phyloP scores from a whole-genome alignment of 176 grass and related monocot species.

The Avena insularis region DNA sequence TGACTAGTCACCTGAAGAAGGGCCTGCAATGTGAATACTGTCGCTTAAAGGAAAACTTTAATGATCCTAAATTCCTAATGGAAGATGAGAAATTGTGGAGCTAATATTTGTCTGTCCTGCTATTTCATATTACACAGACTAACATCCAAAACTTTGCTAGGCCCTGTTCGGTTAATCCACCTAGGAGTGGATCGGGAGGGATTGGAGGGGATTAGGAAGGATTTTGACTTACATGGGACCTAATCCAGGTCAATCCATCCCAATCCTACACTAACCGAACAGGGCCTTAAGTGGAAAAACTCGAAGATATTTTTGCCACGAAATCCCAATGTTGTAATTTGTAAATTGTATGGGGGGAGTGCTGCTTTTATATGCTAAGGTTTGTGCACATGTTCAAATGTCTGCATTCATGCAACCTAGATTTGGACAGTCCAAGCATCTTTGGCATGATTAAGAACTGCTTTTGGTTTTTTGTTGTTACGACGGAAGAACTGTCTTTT shows the following conservation, averaged over 20 bases:
- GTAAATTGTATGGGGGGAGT: neutral
- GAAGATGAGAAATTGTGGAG: neutral
- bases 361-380: neutral
- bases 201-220: no score
- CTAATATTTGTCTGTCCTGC: neutral
- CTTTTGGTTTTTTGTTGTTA: neutral
- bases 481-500: neutral
- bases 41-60: neutral
- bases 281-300: neutral
- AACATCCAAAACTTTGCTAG: neutral
- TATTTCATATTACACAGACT: neutral
- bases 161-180: no score
- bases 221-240: no score
- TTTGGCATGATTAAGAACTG: neutral
- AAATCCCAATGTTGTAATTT: neutral
- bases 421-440: neutral
- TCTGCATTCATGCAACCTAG: neutral
- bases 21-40: neutral
- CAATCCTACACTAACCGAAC: no score
- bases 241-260: no score
- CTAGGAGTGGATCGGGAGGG: no score
- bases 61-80: neutral
- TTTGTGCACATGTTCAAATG: neutral
- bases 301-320: neutral
- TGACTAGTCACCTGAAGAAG: neutral